A percentile compares a stretch with the other conserved stretches of the same genome.
Evolutionary conservation across 2,329 filamentous ascomycete species (phyloP).

Genomic region (Orbilia ellipsospora): DNA sequence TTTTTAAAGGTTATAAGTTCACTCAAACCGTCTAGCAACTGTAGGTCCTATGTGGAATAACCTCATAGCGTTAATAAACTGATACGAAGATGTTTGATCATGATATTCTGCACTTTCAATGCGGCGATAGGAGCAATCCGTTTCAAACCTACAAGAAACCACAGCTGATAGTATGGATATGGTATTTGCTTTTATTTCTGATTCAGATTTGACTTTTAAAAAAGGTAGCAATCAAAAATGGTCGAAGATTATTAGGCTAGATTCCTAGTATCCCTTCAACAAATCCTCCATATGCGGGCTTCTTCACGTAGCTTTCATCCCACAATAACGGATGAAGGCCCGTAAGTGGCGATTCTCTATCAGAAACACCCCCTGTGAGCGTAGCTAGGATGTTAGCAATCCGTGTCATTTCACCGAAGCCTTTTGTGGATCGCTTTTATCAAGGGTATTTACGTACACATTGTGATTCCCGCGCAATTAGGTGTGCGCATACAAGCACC

Average conservation of each 20-base stretch:
- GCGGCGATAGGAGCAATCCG: too few relatives aligned
- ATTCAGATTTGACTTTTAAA: too few relatives aligned
- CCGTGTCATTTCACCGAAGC: background rate
- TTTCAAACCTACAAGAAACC: too few relatives aligned
- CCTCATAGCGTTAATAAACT: too few relatives aligned
- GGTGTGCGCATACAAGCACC: conserved; percentile 70
- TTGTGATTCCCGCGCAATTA: conserved; percentile 74
- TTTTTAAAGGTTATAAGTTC: too few relatives aligned
- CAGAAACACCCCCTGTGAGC: conserved; percentile 64
- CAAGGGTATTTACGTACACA: conserved; percentile 62
- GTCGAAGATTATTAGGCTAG: background rate
- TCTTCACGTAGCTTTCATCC: conserved; percentile 65
- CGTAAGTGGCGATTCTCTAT: conserved; percentile 67
- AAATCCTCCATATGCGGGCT: conserved; percentile 63
- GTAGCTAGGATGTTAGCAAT: conserved; percentile 60
- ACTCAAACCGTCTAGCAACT: too few relatives aligned
- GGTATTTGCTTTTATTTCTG: too few relatives aligned
- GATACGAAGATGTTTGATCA: too few relatives aligned
- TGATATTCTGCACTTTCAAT: too few relatives aligned
- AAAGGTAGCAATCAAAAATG: too few relatives aligned
- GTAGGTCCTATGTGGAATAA: too few relatives aligned
- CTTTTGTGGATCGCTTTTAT: background rate
- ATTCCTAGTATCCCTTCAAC: conserved; percentile 14
- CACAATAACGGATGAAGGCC: conserved; percentile 65
- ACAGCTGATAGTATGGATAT: too few relatives aligned